phyloP scores from a whole-genome alignment of 2,329 filamentous ascomycete species.

The Aspergillus sp. region DNA sequence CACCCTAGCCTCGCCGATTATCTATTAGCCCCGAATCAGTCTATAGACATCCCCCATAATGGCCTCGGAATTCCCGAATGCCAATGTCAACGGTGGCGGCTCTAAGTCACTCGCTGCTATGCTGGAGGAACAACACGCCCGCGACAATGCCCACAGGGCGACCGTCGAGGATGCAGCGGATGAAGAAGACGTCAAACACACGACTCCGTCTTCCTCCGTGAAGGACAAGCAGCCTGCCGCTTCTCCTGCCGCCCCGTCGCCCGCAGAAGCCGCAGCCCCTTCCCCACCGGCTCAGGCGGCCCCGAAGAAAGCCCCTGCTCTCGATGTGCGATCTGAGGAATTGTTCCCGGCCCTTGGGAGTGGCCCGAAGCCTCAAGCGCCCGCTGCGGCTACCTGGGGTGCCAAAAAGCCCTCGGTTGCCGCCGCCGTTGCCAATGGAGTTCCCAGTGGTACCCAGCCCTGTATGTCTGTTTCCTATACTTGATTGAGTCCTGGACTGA shows the following conservation, averaged over 20 bases:
- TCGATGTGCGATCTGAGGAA: slow-evolving; percentile 84
- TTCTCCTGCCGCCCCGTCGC: slow-evolving; percentile 12
- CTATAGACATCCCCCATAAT: slow-evolving; percentile 15
- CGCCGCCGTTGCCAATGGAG: slow-evolving; percentile 35
- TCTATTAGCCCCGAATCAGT: slow-evolving; percentile 3
- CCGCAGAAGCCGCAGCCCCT: slow-evolving; percentile 24
- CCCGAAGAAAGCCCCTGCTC: slow-evolving; percentile 34
- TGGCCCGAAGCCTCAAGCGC: slow-evolving; percentile 52
- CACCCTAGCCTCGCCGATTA: slow-evolving; percentile 3
- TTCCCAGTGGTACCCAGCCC: slow-evolving; percentile 46
- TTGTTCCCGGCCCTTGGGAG: slow-evolving; percentile 85
- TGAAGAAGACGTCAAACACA: slow-evolving; percentile 60
- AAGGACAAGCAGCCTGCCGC: slow-evolving; percentile 25
- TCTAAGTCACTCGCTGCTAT: slow-evolving; percentile 43
- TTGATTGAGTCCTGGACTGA: slow-evolving; percentile 24
- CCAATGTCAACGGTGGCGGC: slow-evolving; percentile 23
- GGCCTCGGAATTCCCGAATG: slow-evolving; percentile 23
- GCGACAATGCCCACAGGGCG: slow-evolving; percentile 45
- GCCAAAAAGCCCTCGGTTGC: slow-evolving; percentile 43
- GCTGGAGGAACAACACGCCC: slow-evolving; percentile 45
- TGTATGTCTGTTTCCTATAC: slow-evolving; percentile 32
- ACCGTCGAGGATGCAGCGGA: slow-evolving; percentile 75
- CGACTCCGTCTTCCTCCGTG: slow-evolving; percentile 40
- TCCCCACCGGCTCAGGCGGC: slow-evolving; percentile 33
- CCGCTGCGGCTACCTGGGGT: slow-evolving; percentile 67